Evolutionary conservation across 331 rosid species (phyloP).

Genomic region (Ulmus americana): DNA sequence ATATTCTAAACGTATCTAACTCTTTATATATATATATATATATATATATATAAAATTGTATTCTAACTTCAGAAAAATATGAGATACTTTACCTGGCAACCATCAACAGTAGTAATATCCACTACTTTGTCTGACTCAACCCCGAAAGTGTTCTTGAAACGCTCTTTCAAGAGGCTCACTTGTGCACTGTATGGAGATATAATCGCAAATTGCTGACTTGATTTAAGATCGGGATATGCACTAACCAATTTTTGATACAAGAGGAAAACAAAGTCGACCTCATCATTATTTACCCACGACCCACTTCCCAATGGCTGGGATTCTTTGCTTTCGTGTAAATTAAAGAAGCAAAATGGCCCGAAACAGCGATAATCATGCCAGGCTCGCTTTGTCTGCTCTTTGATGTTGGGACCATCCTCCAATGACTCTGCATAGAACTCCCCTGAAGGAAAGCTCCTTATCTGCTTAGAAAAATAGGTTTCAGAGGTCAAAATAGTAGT

Average conservation of each 20-base stretch:
- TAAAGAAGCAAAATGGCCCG: slow-evolving; percentile 79
- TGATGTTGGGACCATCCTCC: slow-evolving; percentile 64
- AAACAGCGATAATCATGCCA: slow-evolving; percentile 78
- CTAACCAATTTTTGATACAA: slow-evolving; percentile 64
- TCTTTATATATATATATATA: too few species aligned
- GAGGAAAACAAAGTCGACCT: slow-evolving; percentile 76
- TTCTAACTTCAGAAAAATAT: slow-evolving; percentile 1
- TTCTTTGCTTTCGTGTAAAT: slow-evolving; percentile 68
- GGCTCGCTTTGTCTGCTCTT: slow-evolving; percentile 40
- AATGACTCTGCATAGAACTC: slow-evolving; percentile 74
- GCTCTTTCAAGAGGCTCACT: slow-evolving; percentile 63
- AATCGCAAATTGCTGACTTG: slow-evolving; percentile 65
- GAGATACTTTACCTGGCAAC: slow-evolving; percentile 68
- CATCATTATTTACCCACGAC: slow-evolving; percentile 50
- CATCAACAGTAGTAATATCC: slow-evolving; percentile 75
- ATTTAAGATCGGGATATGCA: slow-evolving; percentile 54
- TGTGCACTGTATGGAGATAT: slow-evolving; percentile 75
- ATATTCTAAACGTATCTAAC: too few species aligned
- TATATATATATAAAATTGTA: background rate
- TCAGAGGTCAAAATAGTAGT: background rate
- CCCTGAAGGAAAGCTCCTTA: slow-evolving; percentile 78
- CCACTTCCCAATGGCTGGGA: slow-evolving; percentile 52
- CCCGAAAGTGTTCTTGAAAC: slow-evolving; percentile 59
- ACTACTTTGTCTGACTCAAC: slow-evolving; percentile 60
- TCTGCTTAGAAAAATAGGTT: slow-evolving; percentile 36